Evolutionary conservation across 495 filamentous ascomycete species (phyloP).

Genomic region (Podospora tetraspora): DNA sequence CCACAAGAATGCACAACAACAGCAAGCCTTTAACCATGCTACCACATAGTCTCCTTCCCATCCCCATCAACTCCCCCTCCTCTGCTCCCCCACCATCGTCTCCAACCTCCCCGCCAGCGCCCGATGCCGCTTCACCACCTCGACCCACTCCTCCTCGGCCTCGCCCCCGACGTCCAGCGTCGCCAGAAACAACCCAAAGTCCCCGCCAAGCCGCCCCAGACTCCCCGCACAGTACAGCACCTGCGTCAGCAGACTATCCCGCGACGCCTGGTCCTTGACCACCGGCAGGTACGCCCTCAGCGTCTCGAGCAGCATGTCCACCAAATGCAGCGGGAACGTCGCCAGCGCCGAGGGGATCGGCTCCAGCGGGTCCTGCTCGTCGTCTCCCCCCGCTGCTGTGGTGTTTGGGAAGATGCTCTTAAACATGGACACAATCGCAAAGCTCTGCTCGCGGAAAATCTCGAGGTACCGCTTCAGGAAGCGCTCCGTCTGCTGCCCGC

Average conservation of each 20-base stretch:
- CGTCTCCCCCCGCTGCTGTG: background rate
- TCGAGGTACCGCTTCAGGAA: slow-evolving; percentile 96
- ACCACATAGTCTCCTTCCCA: background rate
- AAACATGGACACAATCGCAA: slow-evolving; percentile 89
- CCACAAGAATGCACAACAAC: slow-evolving; percentile 3
- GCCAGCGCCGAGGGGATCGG: slow-evolving; percentile 70
- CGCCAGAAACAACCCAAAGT: slow-evolving; percentile 85
- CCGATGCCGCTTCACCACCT: slow-evolving; percentile 83
- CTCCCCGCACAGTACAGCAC: slow-evolving; percentile 94
- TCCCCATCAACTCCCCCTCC: slow-evolving; percentile 16
- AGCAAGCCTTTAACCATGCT: background rate
- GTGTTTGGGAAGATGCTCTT: slow-evolving; percentile 91
- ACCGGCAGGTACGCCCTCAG: slow-evolving; percentile 76
- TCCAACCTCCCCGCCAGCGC: slow-evolving; percentile 82
- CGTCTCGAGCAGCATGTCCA: slow-evolving; percentile 73
- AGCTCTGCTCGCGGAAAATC: slow-evolving; percentile 97
- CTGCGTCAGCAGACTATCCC: slow-evolving; percentile 87
- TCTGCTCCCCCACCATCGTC: slow-evolving; percentile 60
- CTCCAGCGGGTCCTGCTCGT: slow-evolving; percentile 52
- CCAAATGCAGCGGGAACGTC: slow-evolving; percentile 82
- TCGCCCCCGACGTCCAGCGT: slow-evolving; percentile 53
- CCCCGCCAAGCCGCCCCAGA: slow-evolving; percentile 83
- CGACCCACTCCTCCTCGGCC: slow-evolving; percentile 75
- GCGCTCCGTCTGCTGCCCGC: slow-evolving; percentile 86
- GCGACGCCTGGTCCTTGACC: slow-evolving; percentile 69